These are phyloP conservation scores for Pythium biforme DNA, from an alignment of 352 stramenopile genomes.

Conservation along the genomic window DNA sequence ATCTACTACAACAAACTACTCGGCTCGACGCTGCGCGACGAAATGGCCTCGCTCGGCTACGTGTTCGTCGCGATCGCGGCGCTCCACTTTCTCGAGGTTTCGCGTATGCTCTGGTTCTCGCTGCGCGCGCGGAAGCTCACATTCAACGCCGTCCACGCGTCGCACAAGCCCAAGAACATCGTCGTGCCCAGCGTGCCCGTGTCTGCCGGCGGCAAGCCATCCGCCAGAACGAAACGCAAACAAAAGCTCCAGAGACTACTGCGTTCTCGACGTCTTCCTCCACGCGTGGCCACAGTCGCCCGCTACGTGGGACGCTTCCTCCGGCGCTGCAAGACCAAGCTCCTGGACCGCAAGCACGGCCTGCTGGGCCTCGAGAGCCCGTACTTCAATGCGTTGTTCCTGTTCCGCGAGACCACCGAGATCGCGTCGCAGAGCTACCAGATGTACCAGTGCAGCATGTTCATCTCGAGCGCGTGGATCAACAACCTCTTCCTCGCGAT, in stretches of 20 bases:
- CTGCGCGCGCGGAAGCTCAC: constrained; percentile 26
- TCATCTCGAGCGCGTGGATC: constrained; percentile 25
- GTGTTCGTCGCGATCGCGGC: constrained; percentile 26
- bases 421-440: constrained; percentile 28
- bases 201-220: background rate
- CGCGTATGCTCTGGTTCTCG: constrained; percentile 34
- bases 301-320: constrained; percentile 11
- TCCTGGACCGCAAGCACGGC: constrained; percentile 24
- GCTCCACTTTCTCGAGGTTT: constrained; percentile 33
- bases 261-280: background rate
- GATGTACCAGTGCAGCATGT: constrained; percentile 25
- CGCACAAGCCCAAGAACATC: background rate
- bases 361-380: constrained; percentile 24
- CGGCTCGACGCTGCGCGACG: constrained; percentile 24
- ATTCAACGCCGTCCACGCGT: constrained; percentile 18
- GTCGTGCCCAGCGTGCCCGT: constrained; percentile 1
- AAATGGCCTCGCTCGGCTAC: constrained; percentile 30
- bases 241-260: no score
- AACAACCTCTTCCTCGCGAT: constrained; percentile 26
- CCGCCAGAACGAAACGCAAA: background rate
- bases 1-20: constrained; percentile 53
- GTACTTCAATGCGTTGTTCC: constrained; percentile 26
- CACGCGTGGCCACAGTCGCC: background rate
- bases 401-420: constrained; percentile 23
- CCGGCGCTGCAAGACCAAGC: constrained; percentile 10